These are phyloP conservation scores for Trichoderma erinaceum DNA, from an alignment of 495 filamentous ascomycete species.

Conservation along the genomic window DNA sequence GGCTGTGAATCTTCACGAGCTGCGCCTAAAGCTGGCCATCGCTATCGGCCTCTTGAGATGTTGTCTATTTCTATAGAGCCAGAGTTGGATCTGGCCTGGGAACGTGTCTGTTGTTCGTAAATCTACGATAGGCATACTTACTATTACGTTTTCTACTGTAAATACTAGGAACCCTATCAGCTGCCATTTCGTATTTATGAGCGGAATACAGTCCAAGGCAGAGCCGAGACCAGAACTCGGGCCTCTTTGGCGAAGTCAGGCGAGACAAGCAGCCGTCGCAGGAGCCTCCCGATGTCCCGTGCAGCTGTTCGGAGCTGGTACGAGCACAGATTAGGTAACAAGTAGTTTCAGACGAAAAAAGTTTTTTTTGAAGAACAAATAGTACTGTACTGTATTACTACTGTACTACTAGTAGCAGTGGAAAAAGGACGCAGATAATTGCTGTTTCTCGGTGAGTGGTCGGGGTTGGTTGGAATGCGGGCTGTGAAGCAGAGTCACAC, in stretches of 20 bases:
- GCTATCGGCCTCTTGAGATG: neutral
- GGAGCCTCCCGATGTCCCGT: neutral
- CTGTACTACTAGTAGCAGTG: too few relatives aligned
- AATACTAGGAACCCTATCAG: too few relatives aligned
- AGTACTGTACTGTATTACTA: too few relatives aligned
- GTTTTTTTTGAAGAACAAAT: too few relatives aligned
- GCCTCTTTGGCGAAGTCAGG: neutral
- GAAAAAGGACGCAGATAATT: too few relatives aligned
- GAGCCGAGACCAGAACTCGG: neutral
- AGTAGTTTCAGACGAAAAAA: neutral
- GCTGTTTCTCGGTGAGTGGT: too few relatives aligned
- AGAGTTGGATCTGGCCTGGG: neutral
- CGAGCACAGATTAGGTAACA: neutral
- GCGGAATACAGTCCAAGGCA: too few relatives aligned
- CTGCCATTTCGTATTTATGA: too few relatives aligned
- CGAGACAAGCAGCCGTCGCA: neutral
- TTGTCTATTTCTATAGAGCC: neutral
- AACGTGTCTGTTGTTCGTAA: neutral
- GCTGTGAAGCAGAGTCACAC: too few relatives aligned
- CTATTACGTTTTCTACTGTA: too few relatives aligned
- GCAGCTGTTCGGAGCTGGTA: neutral
- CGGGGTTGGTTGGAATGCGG: too few relatives aligned
- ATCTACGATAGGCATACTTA: neutral
- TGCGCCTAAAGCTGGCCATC: neutral
- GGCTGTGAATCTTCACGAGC: neutral